Percentiles rank a stretch among this genome's conserved stretches.
These are phyloP conservation scores for Pontederia paniculata DNA, from an alignment of 176 grass and related monocot species.

Conservation along the genomic window DNA sequence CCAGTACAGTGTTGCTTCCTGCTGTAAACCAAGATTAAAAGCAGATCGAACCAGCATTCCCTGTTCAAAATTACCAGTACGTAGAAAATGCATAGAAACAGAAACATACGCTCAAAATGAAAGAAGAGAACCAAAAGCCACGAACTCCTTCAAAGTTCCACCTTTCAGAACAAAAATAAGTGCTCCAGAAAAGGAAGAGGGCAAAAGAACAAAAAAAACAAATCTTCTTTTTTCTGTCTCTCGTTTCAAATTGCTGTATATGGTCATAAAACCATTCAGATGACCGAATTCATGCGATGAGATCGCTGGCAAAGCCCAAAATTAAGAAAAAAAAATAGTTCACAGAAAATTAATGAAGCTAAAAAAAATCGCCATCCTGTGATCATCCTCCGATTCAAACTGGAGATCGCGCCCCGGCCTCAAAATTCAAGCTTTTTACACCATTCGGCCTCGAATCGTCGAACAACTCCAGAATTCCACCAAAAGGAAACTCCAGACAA, in stretches of 20 bases:
- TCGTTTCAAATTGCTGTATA: background rate
- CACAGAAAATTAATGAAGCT: background rate
- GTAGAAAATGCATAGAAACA: background rate
- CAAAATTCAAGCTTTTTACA: background rate
- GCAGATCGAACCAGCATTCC: background rate
- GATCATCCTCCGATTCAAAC: background rate
- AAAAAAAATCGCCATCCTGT: background rate
- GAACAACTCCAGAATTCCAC: constrained; percentile 11
- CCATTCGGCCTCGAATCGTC: constrained; percentile 1
- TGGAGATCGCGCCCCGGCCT: background rate
- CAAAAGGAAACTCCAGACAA: constrained; percentile 19
- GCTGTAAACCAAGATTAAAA: background rate
- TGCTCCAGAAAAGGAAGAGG: constrained; percentile 19
- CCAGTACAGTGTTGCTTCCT: too few relatives aligned
- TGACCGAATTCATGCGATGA: background rate
- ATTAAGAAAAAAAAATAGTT: background rate
- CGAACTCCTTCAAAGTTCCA: constrained; percentile 8
- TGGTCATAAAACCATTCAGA: too few relatives aligned
- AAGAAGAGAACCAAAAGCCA: background rate
- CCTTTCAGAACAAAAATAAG: constrained; percentile 10
- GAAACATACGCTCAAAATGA: background rate
- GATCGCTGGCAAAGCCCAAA: background rate
- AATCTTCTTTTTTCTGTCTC: background rate
- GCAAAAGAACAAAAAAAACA: background rate
- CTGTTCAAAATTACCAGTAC: background rate